phyloP scores from a whole-genome alignment of 306 rosid species.

The Vicia sativa region DNA sequence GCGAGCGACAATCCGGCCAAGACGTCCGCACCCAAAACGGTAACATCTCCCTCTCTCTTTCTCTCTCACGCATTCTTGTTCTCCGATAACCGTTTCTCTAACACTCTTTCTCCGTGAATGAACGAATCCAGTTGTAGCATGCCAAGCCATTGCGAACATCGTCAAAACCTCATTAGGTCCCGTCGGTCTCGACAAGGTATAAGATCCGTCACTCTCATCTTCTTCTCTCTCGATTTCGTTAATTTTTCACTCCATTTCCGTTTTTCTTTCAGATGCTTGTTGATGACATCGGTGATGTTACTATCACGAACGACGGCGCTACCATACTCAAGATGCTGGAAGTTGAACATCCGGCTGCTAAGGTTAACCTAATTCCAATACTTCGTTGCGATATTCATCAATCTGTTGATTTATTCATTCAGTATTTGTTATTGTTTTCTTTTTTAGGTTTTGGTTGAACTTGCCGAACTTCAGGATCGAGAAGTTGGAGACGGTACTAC shows the following conservation, averaged over 20 bases:
- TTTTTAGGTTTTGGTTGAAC: conserved; percentile 85
- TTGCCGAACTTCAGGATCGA: conserved; percentile 93
- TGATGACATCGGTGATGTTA: conserved; percentile 92
- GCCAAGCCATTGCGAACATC: conserved; percentile 92
- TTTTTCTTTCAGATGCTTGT: conserved; percentile 76
- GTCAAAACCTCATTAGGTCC: conserved; percentile 95
- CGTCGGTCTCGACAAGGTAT: conserved; percentile 98
- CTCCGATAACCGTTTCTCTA: conserved; percentile 19
- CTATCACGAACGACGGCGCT: conserved; percentile 95
- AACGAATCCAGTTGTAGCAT: conserved; percentile 59
- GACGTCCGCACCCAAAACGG: conserved; percentile 99
- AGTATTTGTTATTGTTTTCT: not conserved
- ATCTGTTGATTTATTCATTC: not conserved
- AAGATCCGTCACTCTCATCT: conserved; percentile 10
- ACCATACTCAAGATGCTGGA: conserved; percentile 96
- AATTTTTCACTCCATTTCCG: not conserved
- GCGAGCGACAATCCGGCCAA: conserved; percentile 90
- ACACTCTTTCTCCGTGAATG: not conserved
- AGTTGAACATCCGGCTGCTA: conserved; percentile 99
- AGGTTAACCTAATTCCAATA: conserved; percentile 43
- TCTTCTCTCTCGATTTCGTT: not conserved
- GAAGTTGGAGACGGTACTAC: conserved; percentile 99
- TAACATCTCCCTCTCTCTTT: conserved; percentile 28
- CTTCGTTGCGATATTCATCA: not conserved
- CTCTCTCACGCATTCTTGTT: not conserved